These are phyloP conservation scores for Phoma sp. DNA, from an alignment of 2,329 filamentous ascomycete species.

Conservation along the genomic window DNA sequence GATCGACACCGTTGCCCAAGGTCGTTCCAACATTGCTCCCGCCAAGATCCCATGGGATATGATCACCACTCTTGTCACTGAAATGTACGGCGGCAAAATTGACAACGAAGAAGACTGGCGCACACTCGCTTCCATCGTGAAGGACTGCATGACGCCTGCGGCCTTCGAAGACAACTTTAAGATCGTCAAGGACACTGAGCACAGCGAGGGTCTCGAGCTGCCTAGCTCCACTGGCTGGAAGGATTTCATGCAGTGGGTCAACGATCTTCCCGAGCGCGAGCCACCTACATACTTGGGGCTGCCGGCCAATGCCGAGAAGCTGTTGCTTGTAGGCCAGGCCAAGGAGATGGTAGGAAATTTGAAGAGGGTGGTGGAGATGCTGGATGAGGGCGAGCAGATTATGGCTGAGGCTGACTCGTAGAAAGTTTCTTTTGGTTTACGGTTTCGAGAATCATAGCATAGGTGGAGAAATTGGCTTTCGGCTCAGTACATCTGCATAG, in stretches of 20 bases:
- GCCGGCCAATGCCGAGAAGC: slow-evolving; percentile 94
- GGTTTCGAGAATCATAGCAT: not conserved
- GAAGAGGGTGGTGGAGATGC: slow-evolving; percentile 81
- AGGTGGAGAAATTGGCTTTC: not conserved
- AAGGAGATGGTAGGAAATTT: slow-evolving; percentile 84
- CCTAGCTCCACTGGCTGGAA: slow-evolving; percentile 82
- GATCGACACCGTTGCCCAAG: slow-evolving; percentile 82
- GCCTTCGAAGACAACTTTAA: slow-evolving; percentile 94
- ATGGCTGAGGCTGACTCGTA: slow-evolving; percentile 67
- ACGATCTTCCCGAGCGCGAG: slow-evolving; percentile 89
- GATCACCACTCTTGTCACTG: slow-evolving; percentile 85
- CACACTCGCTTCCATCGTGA: slow-evolving; percentile 75
- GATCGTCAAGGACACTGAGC: slow-evolving; percentile 70
- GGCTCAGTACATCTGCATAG: not conserved
- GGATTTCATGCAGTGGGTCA: slow-evolving; percentile 92
- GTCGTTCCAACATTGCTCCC: slow-evolving; percentile 90
- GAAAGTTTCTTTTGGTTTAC: not conserved
- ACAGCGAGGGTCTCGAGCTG: slow-evolving; percentile 71
- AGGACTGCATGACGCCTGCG: slow-evolving; percentile 79
- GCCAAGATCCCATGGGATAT: slow-evolving; percentile 97
- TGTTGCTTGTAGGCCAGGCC: slow-evolving; percentile 88
- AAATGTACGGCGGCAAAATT: slow-evolving; percentile 98
- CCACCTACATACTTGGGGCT: slow-evolving; percentile 94
- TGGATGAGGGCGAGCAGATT: slow-evolving; percentile 94
- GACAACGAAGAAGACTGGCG: slow-evolving; percentile 87